A percentile compares a stretch with the other conserved stretches of the same genome.
Conservation (phyloP, 371 early-diverging fungal genomes). For the Mortierella sp. region DNA sequence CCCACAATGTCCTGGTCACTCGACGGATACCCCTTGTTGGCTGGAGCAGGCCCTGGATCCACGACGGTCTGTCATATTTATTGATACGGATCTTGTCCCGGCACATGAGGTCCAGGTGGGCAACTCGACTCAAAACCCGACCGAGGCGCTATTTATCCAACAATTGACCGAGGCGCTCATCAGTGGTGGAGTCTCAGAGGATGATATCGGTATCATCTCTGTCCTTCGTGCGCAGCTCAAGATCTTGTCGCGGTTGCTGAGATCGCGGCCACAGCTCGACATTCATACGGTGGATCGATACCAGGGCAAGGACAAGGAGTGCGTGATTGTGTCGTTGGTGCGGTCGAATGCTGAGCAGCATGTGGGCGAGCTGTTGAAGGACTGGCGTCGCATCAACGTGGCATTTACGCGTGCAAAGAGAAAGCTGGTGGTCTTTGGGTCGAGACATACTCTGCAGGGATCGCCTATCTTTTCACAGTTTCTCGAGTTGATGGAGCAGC, state of each 20-base stretch:
- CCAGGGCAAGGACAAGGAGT: conserved; percentile 96
- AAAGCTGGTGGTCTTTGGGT: conserved; percentile 95
- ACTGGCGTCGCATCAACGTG: conserved; percentile 98
- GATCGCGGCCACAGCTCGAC: conserved; percentile 65
- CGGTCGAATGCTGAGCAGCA: conserved; percentile 81
- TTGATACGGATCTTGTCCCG: conserved; percentile 83
- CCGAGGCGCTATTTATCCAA: conserved; percentile 76
- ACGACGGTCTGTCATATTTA: conserved; percentile 77
- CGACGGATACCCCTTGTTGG: conserved; percentile 69
- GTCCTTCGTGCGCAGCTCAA: conserved; percentile 91
- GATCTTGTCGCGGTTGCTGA: conserved; percentile 64
- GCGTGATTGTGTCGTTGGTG: conserved; percentile 90
- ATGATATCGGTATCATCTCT: conserved; percentile 85
- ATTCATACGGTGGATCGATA: conserved; percentile 91
- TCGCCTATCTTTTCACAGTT: conserved; percentile 69
- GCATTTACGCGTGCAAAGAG: conserved; percentile 95
- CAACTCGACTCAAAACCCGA: conserved; percentile 74
- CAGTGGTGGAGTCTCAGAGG: conserved; percentile 73
- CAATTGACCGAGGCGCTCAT: conserved; percentile 71
- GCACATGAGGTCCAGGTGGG: conserved; percentile 71
- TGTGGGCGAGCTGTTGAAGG: conserved; percentile 90
- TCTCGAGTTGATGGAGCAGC: conserved; percentile 63
- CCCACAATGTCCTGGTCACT: conserved; percentile 1
- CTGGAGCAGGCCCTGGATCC: conserved; percentile 74
- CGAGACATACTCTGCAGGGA: conserved; percentile 71